phyloP scores from a whole-genome alignment of 2,329 filamentous ascomycete species.

The Diaporthe citrichinensis region DNA sequence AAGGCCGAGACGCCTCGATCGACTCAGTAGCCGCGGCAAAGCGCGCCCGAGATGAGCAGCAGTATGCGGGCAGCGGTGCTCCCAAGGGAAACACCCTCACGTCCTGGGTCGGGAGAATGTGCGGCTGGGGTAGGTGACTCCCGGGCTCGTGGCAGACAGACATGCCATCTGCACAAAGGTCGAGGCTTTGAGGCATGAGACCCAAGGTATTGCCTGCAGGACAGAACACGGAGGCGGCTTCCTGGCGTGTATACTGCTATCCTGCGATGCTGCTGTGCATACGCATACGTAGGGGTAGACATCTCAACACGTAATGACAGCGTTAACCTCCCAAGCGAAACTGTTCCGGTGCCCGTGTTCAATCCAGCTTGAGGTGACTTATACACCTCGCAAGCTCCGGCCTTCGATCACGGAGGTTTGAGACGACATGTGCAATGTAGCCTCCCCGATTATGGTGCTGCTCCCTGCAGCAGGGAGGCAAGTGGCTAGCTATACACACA shows the following conservation, averaged over 20 bases:
- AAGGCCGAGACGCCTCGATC: neutral
- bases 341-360: too few species aligned
- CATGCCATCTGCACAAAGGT: neutral
- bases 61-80: neutral
- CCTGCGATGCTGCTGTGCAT: neutral
- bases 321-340: neutral
- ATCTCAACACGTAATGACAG: neutral
- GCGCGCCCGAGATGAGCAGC: neutral
- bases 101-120: conserved; percentile 30
- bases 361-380: too few species aligned
- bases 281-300: neutral
- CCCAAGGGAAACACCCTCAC: neutral
- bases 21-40: neutral
- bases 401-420: too few species aligned
- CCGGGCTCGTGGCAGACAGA: neutral
- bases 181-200: neutral
- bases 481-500: too few species aligned
- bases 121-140: conserved; percentile 34
- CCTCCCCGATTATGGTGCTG: too few species aligned
- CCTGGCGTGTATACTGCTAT: neutral
- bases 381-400: too few species aligned
- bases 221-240: neutral
- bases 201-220: too few species aligned
- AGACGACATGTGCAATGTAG: too few species aligned
- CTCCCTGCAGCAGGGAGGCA: too few species aligned